Base-by-base conservation (phyloP, 2,329 filamentous ascomycete genomes). In the Cytospora leucostoma region DNA sequence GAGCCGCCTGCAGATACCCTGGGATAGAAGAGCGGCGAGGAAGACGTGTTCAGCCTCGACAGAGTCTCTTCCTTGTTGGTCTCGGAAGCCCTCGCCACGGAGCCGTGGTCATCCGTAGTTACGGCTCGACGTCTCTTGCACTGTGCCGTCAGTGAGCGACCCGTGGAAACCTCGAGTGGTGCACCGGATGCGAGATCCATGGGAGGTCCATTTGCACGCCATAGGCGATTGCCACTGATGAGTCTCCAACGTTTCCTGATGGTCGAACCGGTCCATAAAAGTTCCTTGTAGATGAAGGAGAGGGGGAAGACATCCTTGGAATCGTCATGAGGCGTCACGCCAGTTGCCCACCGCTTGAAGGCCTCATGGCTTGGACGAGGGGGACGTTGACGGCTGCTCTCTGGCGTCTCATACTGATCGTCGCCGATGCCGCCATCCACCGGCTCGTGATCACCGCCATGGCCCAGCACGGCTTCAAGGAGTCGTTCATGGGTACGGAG, bases 301-400 rank as follows among this genome's bases (percentile, higher is more conserved):
- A 78, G 72, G 0, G 79, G 79, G 50, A 77, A 80, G 4, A 80
- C 73, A 60, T 81, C 79, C 64, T 74, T 74, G 2, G 77, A 78
- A 58, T 79, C 77, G 54, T 80, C 77, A 61, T 78, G 77, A 6
- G 71, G 72, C 5, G 76, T 80, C 17, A 77, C 71, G 0, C 77
- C 72, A 0, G 76, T 77, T 0, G 75, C 75, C 79, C 79, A 81
- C 1, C 59, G 66, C 55, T 68, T 74, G 66, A 81, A 81, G 0
- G 75, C 73, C 0, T 70, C 61, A 59, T 78, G 77, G 21, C 69
- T 67, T 8, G 56, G 53, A 12, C 12, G n/a, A 40, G 53, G 37
- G 8, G 61, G 2, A 44, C 27, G 35, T 17, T 64, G 60, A 27
- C 27, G 1, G 57, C 57, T 34, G 51, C 35, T 34, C 12, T 50